A percentile compares a stretch with the other conserved stretches of the same genome.
Evolutionary conservation across 805 yeast genomes (phyloP).

Genomic region (Kazachstania psychrophila): DNA sequence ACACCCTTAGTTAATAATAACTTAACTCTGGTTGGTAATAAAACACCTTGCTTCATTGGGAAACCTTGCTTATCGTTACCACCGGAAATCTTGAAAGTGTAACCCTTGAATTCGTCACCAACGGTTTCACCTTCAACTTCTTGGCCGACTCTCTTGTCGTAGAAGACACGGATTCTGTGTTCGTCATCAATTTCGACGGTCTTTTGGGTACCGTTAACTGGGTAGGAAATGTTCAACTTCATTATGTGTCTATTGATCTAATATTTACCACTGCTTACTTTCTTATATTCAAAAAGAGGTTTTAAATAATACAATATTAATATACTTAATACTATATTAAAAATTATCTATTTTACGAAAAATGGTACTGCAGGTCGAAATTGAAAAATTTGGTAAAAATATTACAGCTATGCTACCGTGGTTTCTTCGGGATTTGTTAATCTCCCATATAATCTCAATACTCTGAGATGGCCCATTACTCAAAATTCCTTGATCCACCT

Average conservation of each 20-base stretch:
- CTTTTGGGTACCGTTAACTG: constrained; percentile 99
- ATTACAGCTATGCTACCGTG: neutral
- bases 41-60: constrained; percentile 99
- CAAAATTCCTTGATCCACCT: too few species aligned
- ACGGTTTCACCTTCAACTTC: constrained; percentile 98
- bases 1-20: constrained; percentile 85
- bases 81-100: constrained; percentile 96
- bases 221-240: constrained; percentile 97
- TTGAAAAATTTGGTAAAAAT: constrained; percentile 1
- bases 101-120: constrained; percentile 99
- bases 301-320: neutral
- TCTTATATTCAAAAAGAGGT: neutral
- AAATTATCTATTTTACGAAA: neutral
- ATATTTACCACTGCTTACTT: constrained; percentile 2
- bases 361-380: neutral
- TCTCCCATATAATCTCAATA: too few species aligned
- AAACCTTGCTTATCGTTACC: constrained; percentile 99
- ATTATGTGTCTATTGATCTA: constrained; percentile 4
- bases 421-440: neutral
- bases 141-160: constrained; percentile 99
- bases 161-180: constrained; percentile 95
- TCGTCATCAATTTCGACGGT: constrained; percentile 96
- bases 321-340: neutral
- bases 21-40: constrained; percentile 99
- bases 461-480: too few species aligned